Base-by-base conservation (phyloP, 2,329 filamentous ascomycete species). In the Diaporthe nobilis region DNA sequence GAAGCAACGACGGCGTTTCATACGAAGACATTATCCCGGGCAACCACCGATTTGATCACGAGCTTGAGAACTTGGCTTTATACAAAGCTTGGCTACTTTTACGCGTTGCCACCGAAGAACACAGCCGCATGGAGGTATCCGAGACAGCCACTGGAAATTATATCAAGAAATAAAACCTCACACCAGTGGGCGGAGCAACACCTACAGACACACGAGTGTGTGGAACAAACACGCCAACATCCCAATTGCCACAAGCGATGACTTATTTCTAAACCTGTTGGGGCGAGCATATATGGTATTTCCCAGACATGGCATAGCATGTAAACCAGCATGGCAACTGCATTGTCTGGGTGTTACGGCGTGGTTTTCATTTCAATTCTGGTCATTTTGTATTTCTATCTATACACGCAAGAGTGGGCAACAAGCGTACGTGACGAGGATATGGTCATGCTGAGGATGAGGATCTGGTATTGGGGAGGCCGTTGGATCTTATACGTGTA, bases 41-140 rank as follows among this genome's bases (percentile, higher is more conserved):
- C 65, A 70, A 70, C 65, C 65, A 39, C n/a, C n/a, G 49, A 70
- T 70, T 42, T 34, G 65, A 42, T 42, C n/a, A 53, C 31, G 28
- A 39, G 20, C 25, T n/a, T n/a, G 49, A 55, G n/a, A 22, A 42
- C 15, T 22, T 53, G 34, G 49, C 34, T 6, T 39, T 39, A 1
- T 17, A 42, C n/a, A 53, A 28, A 31, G 4, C 31, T 15, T 17
- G 55, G 49, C 47, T n/a, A 28, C 8, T 55, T 37, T 42, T 20
- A 55, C 49, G 22, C 3, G n/a, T 31, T 15, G 12, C 34, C 65
- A 34, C 28, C 17, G 4, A 25, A 55, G n/a, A 9, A 17, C 34
- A 28, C 31, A 12, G 4, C 8, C 15, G 34, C 47, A 68, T 17
- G 44, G 42, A 53, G 47, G 42, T 25, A 42, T 17, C n/a, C n/a